phyloP scores from a whole-genome alignment of 768 basidiomycete genomes.

The Gymnopilus junonius region DNA sequence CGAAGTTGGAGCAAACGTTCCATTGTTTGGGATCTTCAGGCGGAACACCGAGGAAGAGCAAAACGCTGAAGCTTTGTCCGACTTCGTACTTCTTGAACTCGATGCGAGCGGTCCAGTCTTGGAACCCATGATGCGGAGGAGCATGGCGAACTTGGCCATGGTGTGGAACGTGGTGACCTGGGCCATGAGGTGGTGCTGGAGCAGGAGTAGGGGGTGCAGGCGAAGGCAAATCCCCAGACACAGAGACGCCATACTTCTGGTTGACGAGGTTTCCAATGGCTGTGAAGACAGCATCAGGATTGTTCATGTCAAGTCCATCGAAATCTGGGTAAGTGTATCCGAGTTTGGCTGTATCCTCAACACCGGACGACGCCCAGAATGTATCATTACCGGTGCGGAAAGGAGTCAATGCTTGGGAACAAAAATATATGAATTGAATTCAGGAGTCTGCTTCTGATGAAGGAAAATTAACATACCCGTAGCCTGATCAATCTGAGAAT shows the following conservation, averaged over 20 bases:
- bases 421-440: background rate
- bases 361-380: constrained; percentile 45
- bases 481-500: constrained; percentile 27
- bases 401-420: constrained; percentile 43
- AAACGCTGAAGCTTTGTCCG: constrained; percentile 45
- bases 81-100: constrained; percentile 48
- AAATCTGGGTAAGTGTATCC: constrained; percentile 59
- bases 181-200: background rate
- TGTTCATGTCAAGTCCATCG: constrained; percentile 37
- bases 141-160: background rate
- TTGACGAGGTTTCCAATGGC: constrained; percentile 41
- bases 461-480: constrained; percentile 27
- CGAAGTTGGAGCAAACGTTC: constrained; percentile 37
- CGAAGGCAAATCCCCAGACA: constrained; percentile 9
- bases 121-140: constrained; percentile 17
- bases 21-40: constrained; percentile 42
- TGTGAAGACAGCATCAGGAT: constrained; percentile 28
- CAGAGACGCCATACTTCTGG: constrained; percentile 35
- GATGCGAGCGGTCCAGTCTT: constrained; percentile 50
- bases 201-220: background rate
- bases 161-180: background rate
- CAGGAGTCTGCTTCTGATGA: background rate
- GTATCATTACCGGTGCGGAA: constrained; percentile 44
- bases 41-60: constrained; percentile 50
- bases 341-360: constrained; percentile 34